Base-by-base conservation (phyloP, 495 filamentous ascomycete genomes). In the Tuber aestivum region DNA sequence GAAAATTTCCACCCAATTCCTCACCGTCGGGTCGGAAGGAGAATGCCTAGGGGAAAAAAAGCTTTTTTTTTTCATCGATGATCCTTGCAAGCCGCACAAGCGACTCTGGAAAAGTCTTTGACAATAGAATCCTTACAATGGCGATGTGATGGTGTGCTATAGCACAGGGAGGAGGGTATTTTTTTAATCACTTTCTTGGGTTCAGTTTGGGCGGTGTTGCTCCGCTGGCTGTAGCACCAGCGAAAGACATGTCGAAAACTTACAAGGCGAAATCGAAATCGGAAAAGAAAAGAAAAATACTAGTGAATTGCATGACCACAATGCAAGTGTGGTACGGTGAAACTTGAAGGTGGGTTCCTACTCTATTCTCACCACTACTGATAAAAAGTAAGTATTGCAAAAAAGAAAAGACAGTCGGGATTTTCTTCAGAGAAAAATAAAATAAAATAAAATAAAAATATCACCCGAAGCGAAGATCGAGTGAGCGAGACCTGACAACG, bases 1-100 rank as follows among this genome's bases (percentile, higher is more conserved):
- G 78, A 79, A 79, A 79, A 79, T 61, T 79, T 79, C 78, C 78
- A 79, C 75, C 78, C 78, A 79, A 76, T 79, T 79, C 78, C 78
- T 61, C 45, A 70, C 41, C 70, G 72, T 75, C 76, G 78, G 78
- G 78, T 79, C 70, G 76, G 77, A 74, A 48, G 50, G 72, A 72
- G 69, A 74, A 40, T 69, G 69, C 50, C 68, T 37, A 75, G 42
- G 56, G 45, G 42, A 38, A 56, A 71, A 79, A 70, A 74, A 68
- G 41, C 3, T 27, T 27, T 65, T 65, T 35, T 35, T 35, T 65
- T 35, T 27, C 27, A 14, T 65, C 56, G 56, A 35, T n/a, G 23
- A 50, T 18, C 56, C 56, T 35, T 65, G 56, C 56, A 35, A 65
- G 35, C 56, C 56, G 35, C 27, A 35, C 56, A 35, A 35, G 35